Evolutionary conservation across 1,284 basidiomycete species (phyloP).

Genomic region (Trichosporon sp.): DNA sequence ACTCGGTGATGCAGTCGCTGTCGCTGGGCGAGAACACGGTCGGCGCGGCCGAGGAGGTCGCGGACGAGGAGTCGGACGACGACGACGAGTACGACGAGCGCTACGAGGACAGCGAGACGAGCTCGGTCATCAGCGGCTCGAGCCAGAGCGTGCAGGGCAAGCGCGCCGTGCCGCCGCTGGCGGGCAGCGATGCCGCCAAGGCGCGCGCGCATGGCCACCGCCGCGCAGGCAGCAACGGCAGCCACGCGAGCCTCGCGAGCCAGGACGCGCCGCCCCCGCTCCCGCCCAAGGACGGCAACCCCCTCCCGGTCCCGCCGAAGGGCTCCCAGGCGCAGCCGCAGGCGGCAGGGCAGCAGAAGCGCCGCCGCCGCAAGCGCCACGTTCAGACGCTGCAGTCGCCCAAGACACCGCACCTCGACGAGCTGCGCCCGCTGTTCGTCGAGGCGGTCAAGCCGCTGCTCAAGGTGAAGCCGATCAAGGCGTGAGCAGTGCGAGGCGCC

Average conservation of each 20-base stretch:
- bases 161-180: background rate
- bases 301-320: slow-evolving; percentile 4
- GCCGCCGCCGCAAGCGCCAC: slow-evolving; percentile 7
- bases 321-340: slow-evolving; percentile 35
- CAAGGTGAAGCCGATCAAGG: slow-evolving; percentile 22
- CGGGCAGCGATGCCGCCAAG: background rate
- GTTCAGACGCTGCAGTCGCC: slow-evolving; percentile 62
- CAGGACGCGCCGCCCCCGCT: slow-evolving; percentile 9
- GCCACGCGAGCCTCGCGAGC: no score
- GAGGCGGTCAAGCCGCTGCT: slow-evolving; percentile 60
- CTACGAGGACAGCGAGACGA: slow-evolving; percentile 23
- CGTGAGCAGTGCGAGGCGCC: background rate
- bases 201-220: background rate
- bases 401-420: slow-evolving; percentile 67
- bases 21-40: slow-evolving; percentile 70
- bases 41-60: slow-evolving; percentile 72
- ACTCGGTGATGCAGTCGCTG: slow-evolving; percentile 71
- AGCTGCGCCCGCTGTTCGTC: slow-evolving; percentile 75
- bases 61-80: slow-evolving; percentile 63
- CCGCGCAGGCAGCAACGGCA: background rate
- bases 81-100: slow-evolving; percentile 58
- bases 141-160: background rate
- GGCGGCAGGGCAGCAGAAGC: no score
- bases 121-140: background rate
- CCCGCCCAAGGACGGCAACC: slow-evolving; percentile 10